These are phyloP conservation scores for Dactylellina drechsleri DNA, from an alignment of 2,329 filamentous ascomycete genomes.

Conservation along the genomic window DNA sequence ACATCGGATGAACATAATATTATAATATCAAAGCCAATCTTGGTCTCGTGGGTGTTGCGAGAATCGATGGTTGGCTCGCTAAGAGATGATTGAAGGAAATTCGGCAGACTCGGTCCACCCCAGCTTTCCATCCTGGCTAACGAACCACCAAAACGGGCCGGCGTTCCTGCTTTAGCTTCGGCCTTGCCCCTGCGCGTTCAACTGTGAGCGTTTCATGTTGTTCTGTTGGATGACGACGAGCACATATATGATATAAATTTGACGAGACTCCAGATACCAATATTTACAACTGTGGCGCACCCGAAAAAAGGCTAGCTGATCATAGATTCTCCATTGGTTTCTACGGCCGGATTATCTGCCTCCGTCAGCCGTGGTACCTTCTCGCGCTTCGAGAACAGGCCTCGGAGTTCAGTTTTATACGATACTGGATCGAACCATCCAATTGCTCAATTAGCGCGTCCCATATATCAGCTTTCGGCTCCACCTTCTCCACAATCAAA, in stretches of 20 bases:
- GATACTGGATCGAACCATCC: neutral
- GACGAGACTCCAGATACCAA: constrained; percentile 9
- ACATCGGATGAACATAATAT: no score
- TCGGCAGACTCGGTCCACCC: constrained; percentile 46
- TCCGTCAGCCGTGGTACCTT: constrained; percentile 17
- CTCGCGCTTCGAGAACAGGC: no score
- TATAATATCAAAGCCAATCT: neutral
- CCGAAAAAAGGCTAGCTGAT: neutral
- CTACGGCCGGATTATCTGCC: constrained; percentile 53
- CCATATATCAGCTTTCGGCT: constrained; percentile 25
- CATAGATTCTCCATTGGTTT: constrained; percentile 10
- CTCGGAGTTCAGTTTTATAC: neutral
- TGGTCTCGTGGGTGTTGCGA: neutral
- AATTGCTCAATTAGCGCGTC: constrained; percentile 14
- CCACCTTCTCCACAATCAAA: constrained; percentile 35
- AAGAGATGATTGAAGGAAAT: constrained; percentile 11
- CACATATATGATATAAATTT: constrained; percentile 11
- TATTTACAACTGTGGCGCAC: neutral
- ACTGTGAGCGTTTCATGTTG: constrained; percentile 32
- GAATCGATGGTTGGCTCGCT: constrained; percentile 16
- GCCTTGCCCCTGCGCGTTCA: constrained; percentile 12
- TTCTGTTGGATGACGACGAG: neutral
- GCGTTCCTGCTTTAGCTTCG: constrained; percentile 54
- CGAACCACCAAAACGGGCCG: constrained; percentile 45
- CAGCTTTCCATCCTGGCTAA: constrained; percentile 21